Evolutionary conservation across 768 basidiomycete species (phyloP).

Genomic region (Podaxis sp.): DNA sequence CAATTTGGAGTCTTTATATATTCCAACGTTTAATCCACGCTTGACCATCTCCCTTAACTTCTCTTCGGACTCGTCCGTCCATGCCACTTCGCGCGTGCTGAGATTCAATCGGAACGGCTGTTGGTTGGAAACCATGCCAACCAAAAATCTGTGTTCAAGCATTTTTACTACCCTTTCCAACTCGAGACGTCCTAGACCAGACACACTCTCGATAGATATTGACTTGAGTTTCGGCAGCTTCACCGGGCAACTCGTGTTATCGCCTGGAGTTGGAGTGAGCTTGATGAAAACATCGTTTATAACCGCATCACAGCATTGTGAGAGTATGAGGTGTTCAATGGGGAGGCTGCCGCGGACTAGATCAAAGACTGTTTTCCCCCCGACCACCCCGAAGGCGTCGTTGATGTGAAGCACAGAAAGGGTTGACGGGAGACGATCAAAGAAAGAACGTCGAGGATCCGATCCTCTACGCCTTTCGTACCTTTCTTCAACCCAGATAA

Average conservation of each 20-base stretch:
- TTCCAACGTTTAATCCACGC: background rate
- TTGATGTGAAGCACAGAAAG: background rate
- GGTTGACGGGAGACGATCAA: background rate
- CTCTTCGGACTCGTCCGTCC: background rate
- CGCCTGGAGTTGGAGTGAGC: background rate
- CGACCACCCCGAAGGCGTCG: background rate
- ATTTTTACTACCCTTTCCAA: background rate
- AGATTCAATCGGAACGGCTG: background rate
- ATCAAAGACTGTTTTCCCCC: background rate
- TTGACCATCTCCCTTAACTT: background rate
- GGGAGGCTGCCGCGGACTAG: background rate
- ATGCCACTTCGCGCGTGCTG: background rate
- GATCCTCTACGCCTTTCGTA: background rate
- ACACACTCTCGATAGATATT: background rate
- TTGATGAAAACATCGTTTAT: background rate
- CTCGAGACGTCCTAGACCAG: background rate
- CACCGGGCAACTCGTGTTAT: background rate
- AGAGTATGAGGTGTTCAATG: background rate
- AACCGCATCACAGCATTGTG: background rate
- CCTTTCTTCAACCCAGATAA: background rate
- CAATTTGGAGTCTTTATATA: background rate
- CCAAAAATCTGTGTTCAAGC: background rate
- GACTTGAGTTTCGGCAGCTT: background rate
- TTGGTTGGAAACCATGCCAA: background rate
- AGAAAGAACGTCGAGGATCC: background rate